These are phyloP conservation scores for Glomus cerebriforme DNA, from an alignment of 192 early-diverging fungal species.

Conservation along the genomic window DNA sequence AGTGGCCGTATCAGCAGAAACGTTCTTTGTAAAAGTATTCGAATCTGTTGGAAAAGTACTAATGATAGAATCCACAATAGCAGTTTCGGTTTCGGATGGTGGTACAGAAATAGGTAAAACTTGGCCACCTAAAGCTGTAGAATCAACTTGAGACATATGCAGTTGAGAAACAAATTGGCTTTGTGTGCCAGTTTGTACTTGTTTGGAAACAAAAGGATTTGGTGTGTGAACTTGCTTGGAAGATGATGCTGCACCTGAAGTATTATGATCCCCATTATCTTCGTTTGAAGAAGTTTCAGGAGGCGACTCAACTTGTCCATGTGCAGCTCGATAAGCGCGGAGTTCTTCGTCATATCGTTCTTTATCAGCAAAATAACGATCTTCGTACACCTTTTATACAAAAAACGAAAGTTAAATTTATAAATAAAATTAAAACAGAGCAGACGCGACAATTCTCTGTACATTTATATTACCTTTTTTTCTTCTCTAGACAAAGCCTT, in stretches of 20 bases:
- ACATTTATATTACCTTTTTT: slow-evolving; percentile 15
- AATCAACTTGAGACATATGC: not conserved
- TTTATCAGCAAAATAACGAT: slow-evolving; percentile 30
- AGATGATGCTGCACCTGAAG: slow-evolving; percentile 7
- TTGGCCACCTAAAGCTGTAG: no score
- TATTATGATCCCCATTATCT: slow-evolving; percentile 20
- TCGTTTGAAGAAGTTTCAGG: slow-evolving; percentile 28
- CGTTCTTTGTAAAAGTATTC: no score
- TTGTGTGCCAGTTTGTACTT: not conserved
- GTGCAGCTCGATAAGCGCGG: slow-evolving; percentile 28
- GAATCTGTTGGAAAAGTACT: not conserved
- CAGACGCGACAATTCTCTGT: not conserved
- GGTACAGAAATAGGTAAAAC: slow-evolving; percentile 2
- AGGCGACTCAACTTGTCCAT: slow-evolving; percentile 26
- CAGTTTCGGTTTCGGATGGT: not conserved
- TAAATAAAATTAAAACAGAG: not conserved
- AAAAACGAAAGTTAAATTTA: not conserved
- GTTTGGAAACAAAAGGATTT: not conserved
- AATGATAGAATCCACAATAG: not conserved
- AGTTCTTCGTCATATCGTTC: slow-evolving; percentile 35
- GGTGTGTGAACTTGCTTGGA: not conserved
- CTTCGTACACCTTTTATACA: slow-evolving; percentile 28
- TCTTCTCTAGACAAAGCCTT: slow-evolving; percentile 26
- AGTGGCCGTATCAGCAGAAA: no score
- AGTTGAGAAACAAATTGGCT: not conserved